Conservation (phyloP, 2,329 filamentous ascomycete genomes). For the Albophoma yamanashiensis region DNA sequence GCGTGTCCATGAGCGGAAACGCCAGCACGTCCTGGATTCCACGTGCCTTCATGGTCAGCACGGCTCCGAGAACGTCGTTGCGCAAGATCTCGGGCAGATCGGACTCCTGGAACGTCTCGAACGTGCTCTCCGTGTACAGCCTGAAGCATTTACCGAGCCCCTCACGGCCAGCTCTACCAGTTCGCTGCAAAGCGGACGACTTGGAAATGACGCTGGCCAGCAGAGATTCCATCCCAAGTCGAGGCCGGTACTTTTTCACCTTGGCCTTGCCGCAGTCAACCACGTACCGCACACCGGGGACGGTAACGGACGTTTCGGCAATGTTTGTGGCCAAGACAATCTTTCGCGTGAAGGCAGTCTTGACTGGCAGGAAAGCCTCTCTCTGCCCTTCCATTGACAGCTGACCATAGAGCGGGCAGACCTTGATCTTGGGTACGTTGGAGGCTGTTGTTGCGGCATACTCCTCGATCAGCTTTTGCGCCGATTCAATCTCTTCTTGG, state of each 20-base stretch:
- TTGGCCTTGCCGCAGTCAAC: constrained; percentile 92
- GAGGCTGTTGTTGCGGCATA: constrained; percentile 62
- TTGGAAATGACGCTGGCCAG: constrained; percentile 85
- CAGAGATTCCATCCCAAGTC: constrained; percentile 81
- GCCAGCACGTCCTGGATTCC: constrained; percentile 70
- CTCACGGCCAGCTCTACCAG: constrained; percentile 88
- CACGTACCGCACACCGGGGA: constrained; percentile 84
- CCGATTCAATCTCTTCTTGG: constrained; percentile 80
- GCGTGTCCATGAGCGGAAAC: constrained; percentile 80
- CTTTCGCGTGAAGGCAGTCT: constrained; percentile 66
- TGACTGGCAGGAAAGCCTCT: constrained; percentile 68
- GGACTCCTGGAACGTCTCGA: constrained; percentile 56
- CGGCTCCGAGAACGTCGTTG: constrained; percentile 75
- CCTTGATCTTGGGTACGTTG: constrained; percentile 60
- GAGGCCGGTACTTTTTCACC: constrained; percentile 78
- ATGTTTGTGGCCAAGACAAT: constrained; percentile 93
- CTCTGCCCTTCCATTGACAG: constrained; percentile 81
- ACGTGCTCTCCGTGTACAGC: constrained; percentile 75
- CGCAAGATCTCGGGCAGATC: constrained; percentile 84
- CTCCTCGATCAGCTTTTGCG: constrained; percentile 72
- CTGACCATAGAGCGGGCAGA: constrained; percentile 81
- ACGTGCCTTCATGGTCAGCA: constrained; percentile 88
- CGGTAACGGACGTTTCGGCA: constrained; percentile 95
- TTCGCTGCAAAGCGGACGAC: constrained; percentile 83
- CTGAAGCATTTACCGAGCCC: constrained; percentile 82